phyloP scores from a whole-genome alignment of 1,284 basidiomycete species.

The Ganoderma boninense region DNA sequence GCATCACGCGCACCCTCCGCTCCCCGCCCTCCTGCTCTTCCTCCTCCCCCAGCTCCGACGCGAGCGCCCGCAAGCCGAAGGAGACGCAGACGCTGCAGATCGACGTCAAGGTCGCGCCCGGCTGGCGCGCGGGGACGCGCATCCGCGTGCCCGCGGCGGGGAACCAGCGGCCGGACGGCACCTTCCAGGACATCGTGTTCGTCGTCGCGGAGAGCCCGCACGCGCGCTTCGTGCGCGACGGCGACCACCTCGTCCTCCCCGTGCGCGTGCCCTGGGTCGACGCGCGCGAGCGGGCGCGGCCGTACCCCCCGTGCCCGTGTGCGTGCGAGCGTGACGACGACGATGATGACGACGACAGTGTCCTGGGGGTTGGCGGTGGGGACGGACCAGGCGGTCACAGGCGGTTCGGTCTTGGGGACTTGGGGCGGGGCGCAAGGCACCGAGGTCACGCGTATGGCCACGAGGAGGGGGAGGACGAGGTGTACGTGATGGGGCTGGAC shows the following conservation, averaged over 20 bases:
- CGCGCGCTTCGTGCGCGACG: constrained; percentile 71
- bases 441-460: background rate
- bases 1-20: constrained; percentile 68
- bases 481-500: constrained; percentile 75
- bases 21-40: constrained; percentile 33
- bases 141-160: constrained; percentile 81
- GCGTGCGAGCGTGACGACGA: constrained; percentile 8
- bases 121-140: constrained; percentile 77
- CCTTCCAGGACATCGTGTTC: constrained; percentile 81
- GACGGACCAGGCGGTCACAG: constrained; percentile 16
- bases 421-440: constrained; percentile 6
- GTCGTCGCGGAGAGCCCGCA: constrained; percentile 82
- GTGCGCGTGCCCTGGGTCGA: constrained; percentile 78
- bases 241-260: constrained; percentile 76
- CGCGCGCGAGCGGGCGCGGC: constrained; percentile 49
- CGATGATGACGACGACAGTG: constrained; percentile 17
- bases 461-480: constrained; percentile 45
- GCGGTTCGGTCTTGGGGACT: constrained; percentile 18
- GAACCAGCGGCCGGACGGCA: constrained; percentile 77
- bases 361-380: constrained; percentile 12
- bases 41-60: background rate
- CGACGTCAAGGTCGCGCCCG: constrained; percentile 79
- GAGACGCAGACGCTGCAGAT: constrained; percentile 75
- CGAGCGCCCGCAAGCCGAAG: constrained; percentile 31
- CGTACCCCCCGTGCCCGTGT: constrained; percentile 19